Percentiles rank a stretch among this genome's conserved stretches.
Conservation (phyloP, 139 green algal genomes). For the Deuterostichococcus epilithicus region DNA sequence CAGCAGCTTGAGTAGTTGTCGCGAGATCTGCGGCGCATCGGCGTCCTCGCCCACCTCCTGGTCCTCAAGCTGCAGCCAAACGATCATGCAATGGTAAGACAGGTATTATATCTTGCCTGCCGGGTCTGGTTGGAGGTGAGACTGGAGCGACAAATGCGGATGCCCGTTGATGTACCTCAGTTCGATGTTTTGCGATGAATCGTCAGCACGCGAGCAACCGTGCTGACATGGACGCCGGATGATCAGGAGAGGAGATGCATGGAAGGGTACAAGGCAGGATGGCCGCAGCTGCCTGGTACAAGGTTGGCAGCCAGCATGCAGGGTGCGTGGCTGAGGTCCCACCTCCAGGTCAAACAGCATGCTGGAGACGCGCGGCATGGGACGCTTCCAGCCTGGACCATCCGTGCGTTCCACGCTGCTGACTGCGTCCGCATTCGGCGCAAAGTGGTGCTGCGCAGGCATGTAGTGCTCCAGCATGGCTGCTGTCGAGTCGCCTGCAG, state of each 20-base stretch:
- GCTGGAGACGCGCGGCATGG: slow-evolving; percentile 44
- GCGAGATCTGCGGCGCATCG: neutral
- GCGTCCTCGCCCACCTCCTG: neutral
- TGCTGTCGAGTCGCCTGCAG: neutral
- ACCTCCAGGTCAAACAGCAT: slow-evolving; percentile 53
- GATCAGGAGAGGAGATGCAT: neutral
- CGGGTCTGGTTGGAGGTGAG: too few species aligned
- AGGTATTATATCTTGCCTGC: too few species aligned
- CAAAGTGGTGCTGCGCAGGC: neutral
- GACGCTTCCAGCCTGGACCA: neutral
- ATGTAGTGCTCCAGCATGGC: neutral
- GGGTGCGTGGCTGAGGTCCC: neutral
- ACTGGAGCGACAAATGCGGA: too few species aligned
- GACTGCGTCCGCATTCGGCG: neutral
- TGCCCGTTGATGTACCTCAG: too few species aligned
- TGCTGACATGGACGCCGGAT: slow-evolving; percentile 9
- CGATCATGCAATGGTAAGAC: too few species aligned
- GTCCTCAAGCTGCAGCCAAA: neutral
- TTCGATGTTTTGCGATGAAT: slow-evolving; percentile 10
- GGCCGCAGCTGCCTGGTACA: neutral
- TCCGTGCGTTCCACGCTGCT: neutral
- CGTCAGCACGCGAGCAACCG: slow-evolving; percentile 12
- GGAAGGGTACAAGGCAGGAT: neutral
- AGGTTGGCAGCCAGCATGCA: neutral
- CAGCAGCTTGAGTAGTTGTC: neutral